phyloP scores from a whole-genome alignment of 805 yeast species.

The Clavispora vitiphila region DNA sequence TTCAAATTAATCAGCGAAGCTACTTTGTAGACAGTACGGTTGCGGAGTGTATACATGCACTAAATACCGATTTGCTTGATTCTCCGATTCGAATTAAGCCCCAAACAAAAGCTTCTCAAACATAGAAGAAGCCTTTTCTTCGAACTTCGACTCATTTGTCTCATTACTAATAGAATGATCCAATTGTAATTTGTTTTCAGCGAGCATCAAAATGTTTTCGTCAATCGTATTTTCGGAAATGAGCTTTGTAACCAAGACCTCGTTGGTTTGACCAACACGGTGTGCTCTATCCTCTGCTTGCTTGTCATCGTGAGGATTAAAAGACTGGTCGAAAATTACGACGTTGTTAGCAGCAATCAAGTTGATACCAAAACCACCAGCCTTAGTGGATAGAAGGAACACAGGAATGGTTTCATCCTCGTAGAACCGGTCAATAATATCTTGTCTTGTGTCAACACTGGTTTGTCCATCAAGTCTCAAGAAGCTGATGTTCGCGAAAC shows the following conservation, averaged over 20 bases:
- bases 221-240: constrained; percentile 76
- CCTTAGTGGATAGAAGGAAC: constrained; percentile 86
- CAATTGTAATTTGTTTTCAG: constrained; percentile 84
- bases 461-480: constrained; percentile 92
- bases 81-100: not conserved
- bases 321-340: constrained; percentile 85
- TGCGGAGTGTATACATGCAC: not conserved
- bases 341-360: constrained; percentile 93
- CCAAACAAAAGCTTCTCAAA: constrained; percentile 46
- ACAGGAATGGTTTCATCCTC: constrained; percentile 79
- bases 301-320: constrained; percentile 97
- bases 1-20: not conserved
- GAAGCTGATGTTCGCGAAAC: constrained; percentile 61
- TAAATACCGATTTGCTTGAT: not conserved
- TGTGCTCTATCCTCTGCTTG: constrained; percentile 99
- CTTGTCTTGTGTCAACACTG: constrained; percentile 88
- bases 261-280: constrained; percentile 88
- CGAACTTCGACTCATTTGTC: constrained; percentile 36
- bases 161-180: constrained; percentile 59
- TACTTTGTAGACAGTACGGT: not conserved
- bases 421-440: constrained; percentile 81
- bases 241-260: constrained; percentile 73
- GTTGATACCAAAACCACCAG: constrained; percentile 98
- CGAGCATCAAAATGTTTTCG: constrained; percentile 80
- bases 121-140: constrained; percentile 48